These are phyloP conservation scores for Nitzschia sp. DNA, from an alignment of 108 stramenopile species.

Conservation along the genomic window DNA sequence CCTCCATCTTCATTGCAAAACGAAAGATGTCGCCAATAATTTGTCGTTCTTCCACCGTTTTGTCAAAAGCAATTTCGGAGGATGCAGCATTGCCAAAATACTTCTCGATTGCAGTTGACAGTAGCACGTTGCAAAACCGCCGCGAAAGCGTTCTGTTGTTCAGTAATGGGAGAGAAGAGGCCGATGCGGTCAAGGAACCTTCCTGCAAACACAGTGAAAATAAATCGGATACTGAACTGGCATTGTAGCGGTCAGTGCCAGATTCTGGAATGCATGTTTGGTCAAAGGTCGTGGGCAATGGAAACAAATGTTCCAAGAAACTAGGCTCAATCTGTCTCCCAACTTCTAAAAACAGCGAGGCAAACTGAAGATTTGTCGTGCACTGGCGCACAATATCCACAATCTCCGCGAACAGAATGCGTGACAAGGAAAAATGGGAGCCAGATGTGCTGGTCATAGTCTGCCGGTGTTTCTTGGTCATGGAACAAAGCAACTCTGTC, in stretches of 20 bases:
- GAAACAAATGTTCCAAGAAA: slow-evolving; percentile 28
- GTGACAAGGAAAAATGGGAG: slow-evolving; percentile 8
- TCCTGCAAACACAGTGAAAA: slow-evolving; percentile 24
- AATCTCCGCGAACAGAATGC: slow-evolving; percentile 20
- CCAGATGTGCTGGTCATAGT: slow-evolving; percentile 7
- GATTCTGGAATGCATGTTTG: neutral
- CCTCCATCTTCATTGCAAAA: slow-evolving; percentile 42
- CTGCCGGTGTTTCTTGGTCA: slow-evolving; percentile 21
- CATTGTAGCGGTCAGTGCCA: slow-evolving; percentile 9
- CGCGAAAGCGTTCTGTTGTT: slow-evolving; percentile 22
- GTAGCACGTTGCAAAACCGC: slow-evolving; percentile 22
- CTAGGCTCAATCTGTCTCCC: slow-evolving; percentile 40
- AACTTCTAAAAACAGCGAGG: slow-evolving; percentile 41
- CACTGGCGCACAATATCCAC: slow-evolving; percentile 20
- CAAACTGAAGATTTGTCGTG: slow-evolving; percentile 34
- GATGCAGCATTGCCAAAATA: slow-evolving; percentile 24
- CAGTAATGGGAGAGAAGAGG: slow-evolving; percentile 32
- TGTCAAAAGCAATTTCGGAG: slow-evolving; percentile 19
- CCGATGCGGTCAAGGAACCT: slow-evolving; percentile 27
- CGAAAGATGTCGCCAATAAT: slow-evolving; percentile 38
- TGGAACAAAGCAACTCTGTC: slow-evolving; percentile 24
- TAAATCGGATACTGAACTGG: slow-evolving; percentile 21
- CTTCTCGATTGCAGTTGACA: slow-evolving; percentile 16
- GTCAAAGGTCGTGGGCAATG: slow-evolving; percentile 10
- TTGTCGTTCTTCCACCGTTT: slow-evolving; percentile 31